These are phyloP conservation scores for Parietaria judaica DNA, from an alignment of 306 rosid genomes.

Conservation along the genomic window DNA sequence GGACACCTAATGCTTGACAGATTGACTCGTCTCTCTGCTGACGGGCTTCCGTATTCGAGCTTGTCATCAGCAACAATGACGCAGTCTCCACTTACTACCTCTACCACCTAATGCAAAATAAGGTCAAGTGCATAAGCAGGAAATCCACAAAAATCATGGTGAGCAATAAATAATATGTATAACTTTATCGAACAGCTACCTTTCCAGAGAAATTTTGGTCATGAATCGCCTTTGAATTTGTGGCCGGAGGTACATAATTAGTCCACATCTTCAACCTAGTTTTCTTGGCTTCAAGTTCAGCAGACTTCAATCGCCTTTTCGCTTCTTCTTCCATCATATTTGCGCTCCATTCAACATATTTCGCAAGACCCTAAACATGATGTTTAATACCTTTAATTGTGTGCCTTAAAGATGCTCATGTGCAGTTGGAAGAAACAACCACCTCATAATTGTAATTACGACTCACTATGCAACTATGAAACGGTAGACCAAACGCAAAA, in stretches of 20 bases:
- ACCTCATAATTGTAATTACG: neutral
- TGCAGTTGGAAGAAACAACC: neutral
- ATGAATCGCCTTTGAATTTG: conserved; percentile 96
- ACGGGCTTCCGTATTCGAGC: conserved; percentile 76
- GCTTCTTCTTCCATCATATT: conserved; percentile 97
- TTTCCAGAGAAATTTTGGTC: conserved; percentile 92
- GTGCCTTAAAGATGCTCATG: conserved; percentile 2
- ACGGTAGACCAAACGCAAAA: conserved; percentile 3
- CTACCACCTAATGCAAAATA: conserved; percentile 63
- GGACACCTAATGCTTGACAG: conserved; percentile 98
- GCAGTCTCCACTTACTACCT: conserved; percentile 99
- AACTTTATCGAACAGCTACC: conserved; percentile 33
- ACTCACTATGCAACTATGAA: conserved; percentile 20
- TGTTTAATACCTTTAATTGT: neutral
- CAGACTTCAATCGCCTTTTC: conserved; percentile 68
- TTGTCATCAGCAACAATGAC: conserved; percentile 90
- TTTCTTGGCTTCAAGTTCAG: conserved; percentile 89
- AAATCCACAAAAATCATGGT: neutral
- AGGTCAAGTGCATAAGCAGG: conserved; percentile 8
- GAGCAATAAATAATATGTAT: neutral
- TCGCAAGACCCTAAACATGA: conserved; percentile 59
- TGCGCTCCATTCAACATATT: conserved; percentile 98
- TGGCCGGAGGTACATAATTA: conserved; percentile 76
- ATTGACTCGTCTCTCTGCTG: conserved; percentile 93
- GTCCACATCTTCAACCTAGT: conserved; percentile 71